These are phyloP conservation scores for Tetrahymena borealis DNA, from an alignment of 73 alveolate species.

Conservation along the genomic window DNA sequence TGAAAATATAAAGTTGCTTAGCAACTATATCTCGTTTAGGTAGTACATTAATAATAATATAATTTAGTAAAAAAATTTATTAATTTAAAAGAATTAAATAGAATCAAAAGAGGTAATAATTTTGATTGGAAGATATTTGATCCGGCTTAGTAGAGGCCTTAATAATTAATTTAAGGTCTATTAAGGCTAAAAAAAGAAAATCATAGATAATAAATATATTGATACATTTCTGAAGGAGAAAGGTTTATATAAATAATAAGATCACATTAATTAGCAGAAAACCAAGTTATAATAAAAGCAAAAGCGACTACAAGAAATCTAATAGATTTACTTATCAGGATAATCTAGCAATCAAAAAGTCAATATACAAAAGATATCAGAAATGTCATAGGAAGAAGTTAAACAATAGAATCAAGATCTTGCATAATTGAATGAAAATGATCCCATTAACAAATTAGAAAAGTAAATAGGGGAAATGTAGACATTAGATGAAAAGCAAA, in stretches of 20 bases:
- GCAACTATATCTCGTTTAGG: too few relatives aligned
- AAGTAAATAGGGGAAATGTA: neutral
- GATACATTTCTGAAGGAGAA: neutral
- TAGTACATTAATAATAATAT: neutral
- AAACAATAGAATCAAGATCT: neutral
- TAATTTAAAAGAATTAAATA: neutral
- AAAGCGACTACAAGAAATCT: neutral
- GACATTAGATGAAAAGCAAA: neutral
- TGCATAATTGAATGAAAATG: neutral
- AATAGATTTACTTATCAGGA: neutral
- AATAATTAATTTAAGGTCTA: neutral
- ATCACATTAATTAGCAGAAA: neutral
- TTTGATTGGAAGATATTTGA: neutral
- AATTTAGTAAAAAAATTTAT: neutral
- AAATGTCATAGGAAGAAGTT: neutral
- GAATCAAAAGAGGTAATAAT: neutral
- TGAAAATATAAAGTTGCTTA: too few relatives aligned
- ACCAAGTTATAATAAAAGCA: neutral
- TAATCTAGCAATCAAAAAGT: neutral
- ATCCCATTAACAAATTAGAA: neutral
- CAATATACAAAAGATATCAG: neutral
- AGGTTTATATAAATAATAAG: neutral
- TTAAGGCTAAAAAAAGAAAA: neutral
- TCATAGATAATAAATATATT: neutral
- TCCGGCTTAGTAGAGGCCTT: neutral